Evolutionary conservation across 768 basidiomycete genomes (phyloP).

Genomic region (Amanita pseudoporphyria): DNA sequence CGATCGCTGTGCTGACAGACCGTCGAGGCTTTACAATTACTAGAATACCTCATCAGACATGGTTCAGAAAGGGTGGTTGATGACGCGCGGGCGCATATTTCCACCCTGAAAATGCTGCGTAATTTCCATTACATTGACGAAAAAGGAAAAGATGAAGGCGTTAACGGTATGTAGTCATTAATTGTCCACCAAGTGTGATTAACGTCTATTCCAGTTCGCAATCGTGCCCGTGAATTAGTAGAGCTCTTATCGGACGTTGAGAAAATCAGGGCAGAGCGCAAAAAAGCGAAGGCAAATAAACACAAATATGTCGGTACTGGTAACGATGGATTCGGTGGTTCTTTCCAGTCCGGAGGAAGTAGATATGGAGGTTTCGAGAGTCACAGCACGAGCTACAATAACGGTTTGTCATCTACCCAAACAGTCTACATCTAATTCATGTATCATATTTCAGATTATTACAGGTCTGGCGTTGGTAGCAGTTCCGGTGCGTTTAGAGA

Average conservation of each 20-base stretch:
- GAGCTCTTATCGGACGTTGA: slow-evolving; percentile 89
- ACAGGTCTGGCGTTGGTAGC: slow-evolving; percentile 20
- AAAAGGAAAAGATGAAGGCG: slow-evolving; percentile 96
- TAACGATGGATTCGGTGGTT: slow-evolving; percentile 59
- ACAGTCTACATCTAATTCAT: slow-evolving; percentile 6
- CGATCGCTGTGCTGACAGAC: background rate
- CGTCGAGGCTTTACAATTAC: slow-evolving; percentile 73
- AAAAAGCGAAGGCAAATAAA: slow-evolving; percentile 87
- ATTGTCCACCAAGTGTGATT: background rate
- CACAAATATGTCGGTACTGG: slow-evolving; percentile 86
- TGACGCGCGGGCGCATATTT: slow-evolving; percentile 89
- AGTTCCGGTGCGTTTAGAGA: slow-evolving; percentile 49
- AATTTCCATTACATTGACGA: slow-evolving; percentile 99
- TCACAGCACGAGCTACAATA: slow-evolving; percentile 23
- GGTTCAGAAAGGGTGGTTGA: slow-evolving; percentile 97
- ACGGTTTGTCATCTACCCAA: slow-evolving; percentile 16
- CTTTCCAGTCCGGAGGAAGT: slow-evolving; percentile 33
- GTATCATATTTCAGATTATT: slow-evolving; percentile 14
- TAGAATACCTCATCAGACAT: slow-evolving; percentile 95
- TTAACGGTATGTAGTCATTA: slow-evolving; percentile 58
- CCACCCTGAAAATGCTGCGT: slow-evolving; percentile 94
- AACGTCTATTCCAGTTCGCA: slow-evolving; percentile 57
- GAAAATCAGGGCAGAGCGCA: slow-evolving; percentile 76
- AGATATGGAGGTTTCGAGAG: slow-evolving; percentile 39
- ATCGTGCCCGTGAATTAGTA: slow-evolving; percentile 88